A percentile compares a stretch with the other conserved stretches of the same genome.
Conservation (phyloP, 2,329 filamentous ascomycete genomes). For the Trichophyton mentagrophytes region DNA sequence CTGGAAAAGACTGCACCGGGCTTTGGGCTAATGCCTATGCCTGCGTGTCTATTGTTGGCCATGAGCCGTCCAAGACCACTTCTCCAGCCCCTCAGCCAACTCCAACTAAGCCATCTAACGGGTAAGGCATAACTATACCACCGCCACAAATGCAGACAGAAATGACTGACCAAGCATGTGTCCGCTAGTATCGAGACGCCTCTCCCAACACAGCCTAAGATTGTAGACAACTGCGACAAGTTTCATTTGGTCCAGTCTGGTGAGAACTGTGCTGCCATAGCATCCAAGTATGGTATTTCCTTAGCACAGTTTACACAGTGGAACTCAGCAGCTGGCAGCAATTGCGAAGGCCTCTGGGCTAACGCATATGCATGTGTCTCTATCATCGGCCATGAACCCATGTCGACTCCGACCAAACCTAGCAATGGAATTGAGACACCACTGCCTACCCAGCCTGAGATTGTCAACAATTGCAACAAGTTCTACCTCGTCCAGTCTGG, state of each 20-base stretch:
- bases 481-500: constrained; percentile 12
- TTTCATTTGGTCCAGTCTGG: constrained; percentile 1
- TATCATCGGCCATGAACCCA: neutral
- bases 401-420: neutral
- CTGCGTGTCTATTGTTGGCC: constrained; percentile 5
- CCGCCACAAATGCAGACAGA: neutral
- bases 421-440: constrained; percentile 4
- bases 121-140: neutral
- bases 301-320: neutral
- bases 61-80: neutral
- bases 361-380: constrained; percentile 1
- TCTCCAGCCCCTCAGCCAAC: constrained; percentile 4
- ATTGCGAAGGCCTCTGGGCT: neutral
- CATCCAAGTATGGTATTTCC: neutral
- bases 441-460: constrained; percentile 13
- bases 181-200: neutral
- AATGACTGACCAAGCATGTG: neutral
- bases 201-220: neutral
- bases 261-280: neutral
- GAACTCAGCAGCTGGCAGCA: neutral
- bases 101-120: neutral
- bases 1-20: neutral
- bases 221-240: constrained; percentile 3
- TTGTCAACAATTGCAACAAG: constrained; percentile 9
- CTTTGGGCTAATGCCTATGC: constrained; percentile 4